phyloP scores from a whole-genome alignment of 495 filamentous ascomycete species.

The Xylaria acuta region DNA sequence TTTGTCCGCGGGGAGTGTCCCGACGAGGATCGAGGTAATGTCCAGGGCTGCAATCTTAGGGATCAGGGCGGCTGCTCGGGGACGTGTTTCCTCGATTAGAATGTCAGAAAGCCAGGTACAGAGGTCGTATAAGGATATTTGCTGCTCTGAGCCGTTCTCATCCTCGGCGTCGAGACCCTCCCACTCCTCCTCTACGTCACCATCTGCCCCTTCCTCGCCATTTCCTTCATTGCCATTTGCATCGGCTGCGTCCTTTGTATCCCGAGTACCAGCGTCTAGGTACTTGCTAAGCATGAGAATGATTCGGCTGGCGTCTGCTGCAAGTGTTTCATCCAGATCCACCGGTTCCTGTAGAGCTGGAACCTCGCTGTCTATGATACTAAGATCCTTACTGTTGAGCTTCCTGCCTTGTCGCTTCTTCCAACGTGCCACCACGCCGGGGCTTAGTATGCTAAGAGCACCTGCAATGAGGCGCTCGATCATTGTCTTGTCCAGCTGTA shows the following conservation, averaged over 20 bases:
- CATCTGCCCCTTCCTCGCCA: slow-evolving; percentile 38
- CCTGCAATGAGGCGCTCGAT: slow-evolving; percentile 70
- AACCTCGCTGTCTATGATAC: slow-evolving; percentile 1
- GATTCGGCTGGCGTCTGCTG: slow-evolving; percentile 65
- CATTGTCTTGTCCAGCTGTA: slow-evolving; percentile 67
- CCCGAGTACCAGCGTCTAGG: slow-evolving; percentile 34
- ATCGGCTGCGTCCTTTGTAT: slow-evolving; percentile 16
- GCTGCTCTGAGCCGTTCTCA: slow-evolving; percentile 45
- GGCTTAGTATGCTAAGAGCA: slow-evolving; percentile 69
- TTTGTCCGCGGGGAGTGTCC: slow-evolving; percentile 60
- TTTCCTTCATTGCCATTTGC: slow-evolving; percentile 39
- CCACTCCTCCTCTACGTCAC: slow-evolving; percentile 42
- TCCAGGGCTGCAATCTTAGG: slow-evolving; percentile 79
- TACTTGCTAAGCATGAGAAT: slow-evolving; percentile 55
- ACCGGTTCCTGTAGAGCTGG: neutral
- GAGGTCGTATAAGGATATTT: slow-evolving; percentile 67
- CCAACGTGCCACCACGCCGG: slow-evolving; percentile 57
- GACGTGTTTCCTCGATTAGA: slow-evolving; percentile 76
- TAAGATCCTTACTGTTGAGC: neutral
- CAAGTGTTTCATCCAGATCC: slow-evolving; percentile 36
- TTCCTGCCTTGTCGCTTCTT: slow-evolving; percentile 42
- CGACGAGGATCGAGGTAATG: slow-evolving; percentile 67
- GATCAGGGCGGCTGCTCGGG: slow-evolving; percentile 63
- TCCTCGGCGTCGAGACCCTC: slow-evolving; percentile 52
- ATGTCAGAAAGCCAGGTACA: slow-evolving; percentile 76